These are phyloP conservation scores for Vitis vinifera DNA, from an alignment of 164 flowering plant species.

Conservation along the genomic window ASM3070453v1 NC_081810.1:23581501-23582000, in stretches of 20 bases:
- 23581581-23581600: slow-evolving; percentile 98
- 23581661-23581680: slow-evolving; percentile 1
- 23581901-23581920: neutral
- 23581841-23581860: slow-evolving; percentile 73
- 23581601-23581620: slow-evolving; percentile 71
- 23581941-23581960: too few species aligned
- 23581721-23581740: slow-evolving; percentile 98
- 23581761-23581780: neutral
- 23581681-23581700: slow-evolving; percentile 84
- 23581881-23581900: slow-evolving; percentile 61
- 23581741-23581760: slow-evolving; percentile 3
- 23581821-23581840: slow-evolving; percentile 5
- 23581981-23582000: neutral
- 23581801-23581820: slow-evolving; percentile 3
- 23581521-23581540: slow-evolving; percentile 97
- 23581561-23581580: slow-evolving; percentile 87
- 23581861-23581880: slow-evolving; percentile 95
- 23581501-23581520: slow-evolving; percentile 98
- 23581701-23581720: slow-evolving; percentile 97
- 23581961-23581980: neutral
- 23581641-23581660: neutral
- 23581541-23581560: slow-evolving; percentile 97
- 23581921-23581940: too few species aligned
- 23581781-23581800: neutral
- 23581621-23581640: neutral